Evolutionary conservation across 306 rosid species (phyloP).

Genomic region (Dalbergia oliveri): DNA sequence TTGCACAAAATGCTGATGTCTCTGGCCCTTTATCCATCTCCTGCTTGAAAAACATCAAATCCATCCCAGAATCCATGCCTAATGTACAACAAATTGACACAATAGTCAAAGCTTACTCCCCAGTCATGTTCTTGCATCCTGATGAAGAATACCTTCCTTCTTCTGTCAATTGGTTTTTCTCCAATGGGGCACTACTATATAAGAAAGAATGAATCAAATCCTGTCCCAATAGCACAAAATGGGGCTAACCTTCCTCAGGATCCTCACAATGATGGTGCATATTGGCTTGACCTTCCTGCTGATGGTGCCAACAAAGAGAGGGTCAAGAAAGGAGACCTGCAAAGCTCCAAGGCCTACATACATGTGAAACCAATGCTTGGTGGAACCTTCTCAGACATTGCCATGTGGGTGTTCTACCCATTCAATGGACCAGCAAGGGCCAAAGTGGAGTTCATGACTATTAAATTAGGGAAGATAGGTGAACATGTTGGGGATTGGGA

Average conservation of each 20-base stretch:
- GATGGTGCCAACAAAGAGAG: conserved; percentile 56
- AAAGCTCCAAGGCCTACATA: conserved; percentile 50
- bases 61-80: conserved; percentile 61
- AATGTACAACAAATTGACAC: conserved; percentile 60
- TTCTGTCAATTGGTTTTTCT: conserved; percentile 74
- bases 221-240: conserved; percentile 49
- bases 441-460: conserved; percentile 54
- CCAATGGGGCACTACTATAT: conserved; percentile 68
- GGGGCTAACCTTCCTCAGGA: conserved; percentile 84
- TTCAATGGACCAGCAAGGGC: conserved; percentile 82
- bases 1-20: conserved; percentile 50
- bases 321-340: conserved; percentile 69
- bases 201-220: conserved; percentile 57
- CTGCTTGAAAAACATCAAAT: conserved; percentile 69
- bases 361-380: conserved; percentile 85
- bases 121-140: conserved; percentile 64
- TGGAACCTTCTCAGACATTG: conserved; percentile 74
- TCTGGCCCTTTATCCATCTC: conserved; percentile 40
- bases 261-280: conserved; percentile 69
- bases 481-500: conserved; percentile 93
- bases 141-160: conserved; percentile 74
- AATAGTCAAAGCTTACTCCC: conserved; percentile 64
- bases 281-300: conserved; percentile 74
- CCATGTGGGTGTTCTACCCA: conserved; percentile 81
- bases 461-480: conserved; percentile 69